These are phyloP conservation scores for Tulasnella sp. DNA, from an alignment of 768 basidiomycete species.

Conservation along the genomic window DNA sequence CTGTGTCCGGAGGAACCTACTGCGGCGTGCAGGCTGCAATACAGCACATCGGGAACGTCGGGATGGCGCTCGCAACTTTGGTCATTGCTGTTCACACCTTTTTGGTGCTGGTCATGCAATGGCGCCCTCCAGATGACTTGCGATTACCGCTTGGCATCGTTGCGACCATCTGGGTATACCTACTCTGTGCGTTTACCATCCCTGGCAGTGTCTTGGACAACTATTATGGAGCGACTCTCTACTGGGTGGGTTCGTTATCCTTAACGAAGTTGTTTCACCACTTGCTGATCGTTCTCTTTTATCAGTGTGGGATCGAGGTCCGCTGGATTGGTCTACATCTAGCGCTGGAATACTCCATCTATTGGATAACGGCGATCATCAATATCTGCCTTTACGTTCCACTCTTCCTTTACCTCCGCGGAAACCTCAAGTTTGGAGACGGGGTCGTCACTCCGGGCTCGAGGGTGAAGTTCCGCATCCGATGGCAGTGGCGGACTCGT, in stretches of 20 bases:
- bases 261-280: background rate
- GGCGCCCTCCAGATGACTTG: constrained; percentile 24
- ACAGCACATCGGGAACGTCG: constrained; percentile 33
- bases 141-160: constrained; percentile 27
- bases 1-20: no score
- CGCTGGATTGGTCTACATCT: background rate
- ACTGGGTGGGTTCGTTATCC: constrained; percentile 19
- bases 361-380: no score
- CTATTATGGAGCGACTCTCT: constrained; percentile 20
- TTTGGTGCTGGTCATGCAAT: constrained; percentile 28
- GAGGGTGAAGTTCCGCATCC: background rate
- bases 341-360: background rate
- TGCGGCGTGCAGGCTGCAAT: constrained; percentile 24
- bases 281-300: background rate
- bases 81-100: constrained; percentile 35
- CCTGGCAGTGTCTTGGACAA: no score
- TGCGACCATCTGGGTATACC: constrained; percentile 30
- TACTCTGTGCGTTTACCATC: no score
- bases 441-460: constrained; percentile 18
- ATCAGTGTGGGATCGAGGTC: background rate
- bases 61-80: no score
- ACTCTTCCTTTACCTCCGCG: no score
- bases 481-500: constrained; percentile 35
- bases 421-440: background rate
- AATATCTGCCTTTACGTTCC: background rate